phyloP scores from a whole-genome alignment of 345 rosid species.

The Bruguiera sexangula region DNA sequence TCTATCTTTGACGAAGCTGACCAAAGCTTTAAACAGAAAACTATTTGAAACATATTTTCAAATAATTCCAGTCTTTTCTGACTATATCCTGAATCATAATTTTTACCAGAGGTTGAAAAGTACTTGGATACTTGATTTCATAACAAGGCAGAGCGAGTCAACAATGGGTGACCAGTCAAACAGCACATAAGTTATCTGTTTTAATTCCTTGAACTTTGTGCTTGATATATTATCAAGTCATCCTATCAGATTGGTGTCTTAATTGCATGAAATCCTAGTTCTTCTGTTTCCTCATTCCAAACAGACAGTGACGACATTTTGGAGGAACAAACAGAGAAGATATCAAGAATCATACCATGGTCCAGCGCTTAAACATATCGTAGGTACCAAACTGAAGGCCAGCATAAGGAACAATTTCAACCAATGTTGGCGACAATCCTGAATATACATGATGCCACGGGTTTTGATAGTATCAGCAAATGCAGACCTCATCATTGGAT shows the following conservation, averaged over 20 bases:
- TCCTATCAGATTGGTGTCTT: not conserved
- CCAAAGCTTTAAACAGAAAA: not conserved
- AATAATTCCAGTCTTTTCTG: too few species aligned
- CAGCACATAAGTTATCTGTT: too few species aligned
- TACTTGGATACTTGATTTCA: not conserved
- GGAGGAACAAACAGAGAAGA: constrained; percentile 1
- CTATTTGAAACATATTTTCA: too few species aligned
- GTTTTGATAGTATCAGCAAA: constrained; percentile 57
- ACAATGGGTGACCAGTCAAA: not conserved
- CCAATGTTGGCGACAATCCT: constrained; percentile 89
- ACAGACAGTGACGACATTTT: not conserved
- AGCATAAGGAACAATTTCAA: constrained; percentile 93
- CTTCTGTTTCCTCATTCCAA: not conserved
- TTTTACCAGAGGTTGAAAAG: not conserved
- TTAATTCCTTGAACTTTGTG: too few species aligned
- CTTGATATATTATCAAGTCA: not conserved
- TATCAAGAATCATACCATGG: constrained; percentile 50
- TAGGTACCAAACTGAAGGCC: constrained; percentile 96
- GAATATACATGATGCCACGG: constrained; percentile 80
- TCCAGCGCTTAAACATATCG: constrained; percentile 88
- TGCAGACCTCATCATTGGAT: constrained; percentile 93
- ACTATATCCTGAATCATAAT: not conserved
- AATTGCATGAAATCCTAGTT: not conserved
- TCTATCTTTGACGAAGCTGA: not conserved
- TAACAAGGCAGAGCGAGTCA: not conserved